Evolutionary conservation across 2,329 filamentous ascomycete species (phyloP).

Genomic region (Huntiella abstrusa): DNA sequence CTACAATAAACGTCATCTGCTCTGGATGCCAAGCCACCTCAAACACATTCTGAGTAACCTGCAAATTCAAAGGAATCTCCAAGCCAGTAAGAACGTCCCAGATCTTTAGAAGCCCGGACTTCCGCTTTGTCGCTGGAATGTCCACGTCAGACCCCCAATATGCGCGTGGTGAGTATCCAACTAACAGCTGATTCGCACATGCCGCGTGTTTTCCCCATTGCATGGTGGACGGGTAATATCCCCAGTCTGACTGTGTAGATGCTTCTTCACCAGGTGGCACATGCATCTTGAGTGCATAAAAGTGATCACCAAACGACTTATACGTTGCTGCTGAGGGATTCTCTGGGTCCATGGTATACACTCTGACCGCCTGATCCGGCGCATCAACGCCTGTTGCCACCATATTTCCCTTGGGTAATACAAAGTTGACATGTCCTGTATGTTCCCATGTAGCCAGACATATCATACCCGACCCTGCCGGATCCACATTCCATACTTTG

Average conservation of each 20-base stretch:
- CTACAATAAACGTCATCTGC: slow-evolving; percentile 33
- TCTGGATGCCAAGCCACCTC: slow-evolving; percentile 45
- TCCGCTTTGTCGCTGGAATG: slow-evolving; percentile 38
- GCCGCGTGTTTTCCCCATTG: slow-evolving; percentile 34
- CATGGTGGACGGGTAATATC: slow-evolving; percentile 43
- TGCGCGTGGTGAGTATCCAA: slow-evolving; percentile 44
- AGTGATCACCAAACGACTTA: slow-evolving; percentile 16
- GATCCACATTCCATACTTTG: slow-evolving; percentile 34
- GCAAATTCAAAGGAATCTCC: slow-evolving; percentile 29
- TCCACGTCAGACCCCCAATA: slow-evolving; percentile 32
- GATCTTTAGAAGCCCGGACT: slow-evolving; percentile 39
- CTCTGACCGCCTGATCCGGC: slow-evolving; percentile 31
- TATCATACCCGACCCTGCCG: slow-evolving; percentile 22
- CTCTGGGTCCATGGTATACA: slow-evolving; percentile 29
- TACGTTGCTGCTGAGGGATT: slow-evolving; percentile 22
- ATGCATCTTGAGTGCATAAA: not conserved
- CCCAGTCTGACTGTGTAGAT: slow-evolving; percentile 26
- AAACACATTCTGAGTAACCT: slow-evolving; percentile 40
- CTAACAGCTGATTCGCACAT: slow-evolving; percentile 33
- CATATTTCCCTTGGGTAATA: slow-evolving; percentile 24
- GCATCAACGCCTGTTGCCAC: slow-evolving; percentile 43
- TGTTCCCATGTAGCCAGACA: slow-evolving; percentile 33
- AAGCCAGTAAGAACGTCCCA: slow-evolving; percentile 32
- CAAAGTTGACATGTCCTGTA: slow-evolving; percentile 42
- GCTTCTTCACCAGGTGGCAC: not conserved